Percentiles rank a stretch among this genome's conserved stretches.
Evolutionary conservation across 2,329 filamentous ascomycete species (phyloP).

Genomic region (Dactylellina haptotyla): DNA sequence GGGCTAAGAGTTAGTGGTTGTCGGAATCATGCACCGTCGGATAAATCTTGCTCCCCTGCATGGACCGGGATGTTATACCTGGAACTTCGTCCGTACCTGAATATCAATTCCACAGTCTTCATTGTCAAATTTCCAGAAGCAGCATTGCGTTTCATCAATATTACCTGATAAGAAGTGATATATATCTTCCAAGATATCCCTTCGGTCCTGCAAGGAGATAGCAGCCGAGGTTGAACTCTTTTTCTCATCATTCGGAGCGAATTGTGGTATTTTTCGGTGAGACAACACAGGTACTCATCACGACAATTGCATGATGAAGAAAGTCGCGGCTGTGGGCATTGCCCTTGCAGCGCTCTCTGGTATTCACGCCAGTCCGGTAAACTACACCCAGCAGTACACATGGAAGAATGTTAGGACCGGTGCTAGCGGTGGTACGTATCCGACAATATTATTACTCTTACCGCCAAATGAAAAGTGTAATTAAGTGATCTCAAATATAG

Average conservation of each 20-base stretch:
- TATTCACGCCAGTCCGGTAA: constrained; percentile 33
- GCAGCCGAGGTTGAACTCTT: neutral
- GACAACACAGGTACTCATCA: constrained; percentile 25
- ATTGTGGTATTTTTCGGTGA: constrained; percentile 35
- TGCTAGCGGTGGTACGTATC: constrained; percentile 64
- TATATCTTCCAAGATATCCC: neutral
- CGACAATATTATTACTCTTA: neutral
- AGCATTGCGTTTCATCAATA: too few species aligned
- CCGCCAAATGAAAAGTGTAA: neutral
- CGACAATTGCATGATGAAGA: constrained; percentile 21
- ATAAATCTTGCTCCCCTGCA: constrained; percentile 41
- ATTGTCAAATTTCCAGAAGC: too few species aligned
- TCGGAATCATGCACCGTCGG: constrained; percentile 50
- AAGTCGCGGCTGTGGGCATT: constrained; percentile 10
- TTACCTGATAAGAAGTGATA: neutral
- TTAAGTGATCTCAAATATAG: neutral
- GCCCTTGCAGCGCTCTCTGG: constrained; percentile 34
- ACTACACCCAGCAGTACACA: constrained; percentile 58
- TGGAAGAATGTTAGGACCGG: constrained; percentile 68
- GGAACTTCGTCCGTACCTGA: constrained; percentile 40
- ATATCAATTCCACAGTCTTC: too few species aligned
- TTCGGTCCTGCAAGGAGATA: neutral
- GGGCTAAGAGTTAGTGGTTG: constrained; percentile 25
- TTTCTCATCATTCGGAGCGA: too few species aligned
- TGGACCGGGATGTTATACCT: constrained; percentile 11